A percentile compares a stretch with the other conserved stretches of the same genome.
Evolutionary conservation across 495 filamentous ascomycete species (phyloP).

Genomic region (Hypoxylon intermedium): DNA sequence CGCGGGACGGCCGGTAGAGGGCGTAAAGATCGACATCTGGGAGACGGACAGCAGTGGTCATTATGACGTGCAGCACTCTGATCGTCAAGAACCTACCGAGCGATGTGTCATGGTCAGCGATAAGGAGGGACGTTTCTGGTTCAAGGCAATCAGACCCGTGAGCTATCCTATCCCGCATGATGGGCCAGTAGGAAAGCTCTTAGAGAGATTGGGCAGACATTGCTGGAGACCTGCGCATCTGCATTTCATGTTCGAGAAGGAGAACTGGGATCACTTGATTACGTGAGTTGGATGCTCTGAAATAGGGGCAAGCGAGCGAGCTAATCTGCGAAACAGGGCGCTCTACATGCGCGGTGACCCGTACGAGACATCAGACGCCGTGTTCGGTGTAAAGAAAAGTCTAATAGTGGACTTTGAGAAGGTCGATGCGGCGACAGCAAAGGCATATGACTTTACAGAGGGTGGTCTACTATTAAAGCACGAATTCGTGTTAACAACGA

Average conservation of each 20-base stretch:
- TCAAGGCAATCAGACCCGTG: constrained; percentile 85
- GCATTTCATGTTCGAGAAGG: constrained; percentile 94
- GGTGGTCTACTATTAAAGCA: constrained; percentile 70
- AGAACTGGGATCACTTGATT: constrained; percentile 80
- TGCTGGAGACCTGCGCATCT: constrained; percentile 86
- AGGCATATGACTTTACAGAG: constrained; percentile 72
- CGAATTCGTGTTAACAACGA: constrained; percentile 79
- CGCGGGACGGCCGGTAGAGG: constrained; percentile 68
- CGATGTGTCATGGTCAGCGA: constrained; percentile 79
- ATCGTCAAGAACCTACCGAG: constrained; percentile 75
- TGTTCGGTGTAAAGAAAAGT: constrained; percentile 91
- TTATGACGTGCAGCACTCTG: constrained; percentile 88
- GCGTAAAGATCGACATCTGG: constrained; percentile 89
- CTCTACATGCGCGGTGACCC: constrained; percentile 84
- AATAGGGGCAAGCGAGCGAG: background rate
- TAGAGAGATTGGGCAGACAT: constrained; percentile 75
- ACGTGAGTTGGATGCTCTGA: constrained; percentile 66
- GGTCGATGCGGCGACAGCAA: constrained; percentile 64
- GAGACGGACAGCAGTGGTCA: constrained; percentile 86
- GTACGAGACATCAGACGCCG: constrained; percentile 89
- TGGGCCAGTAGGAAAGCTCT: constrained; percentile 83
- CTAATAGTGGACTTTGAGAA: constrained; percentile 75
- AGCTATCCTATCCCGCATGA: constrained; percentile 90
- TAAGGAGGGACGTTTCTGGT: constrained; percentile 80
- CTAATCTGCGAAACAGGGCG: constrained; percentile 55